These are phyloP conservation scores for Gymnopilus junonius DNA, from an alignment of 768 basidiomycete genomes.

Conservation along the genomic window DNA sequence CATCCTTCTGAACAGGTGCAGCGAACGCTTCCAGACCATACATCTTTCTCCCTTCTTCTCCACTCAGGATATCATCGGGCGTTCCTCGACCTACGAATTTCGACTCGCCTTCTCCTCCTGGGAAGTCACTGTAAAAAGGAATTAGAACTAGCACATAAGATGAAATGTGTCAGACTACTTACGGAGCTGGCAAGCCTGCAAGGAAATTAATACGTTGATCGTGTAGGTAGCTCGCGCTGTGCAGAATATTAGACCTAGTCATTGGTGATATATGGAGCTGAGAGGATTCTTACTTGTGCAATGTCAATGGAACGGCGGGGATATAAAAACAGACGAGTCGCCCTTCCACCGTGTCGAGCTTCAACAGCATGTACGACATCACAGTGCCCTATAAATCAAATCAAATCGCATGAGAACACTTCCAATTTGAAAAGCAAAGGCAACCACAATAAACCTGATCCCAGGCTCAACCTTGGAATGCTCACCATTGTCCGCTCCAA, in stretches of 20 bases:
- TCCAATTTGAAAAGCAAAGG: not conserved
- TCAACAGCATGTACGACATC: constrained; percentile 64
- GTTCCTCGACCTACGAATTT: constrained; percentile 43
- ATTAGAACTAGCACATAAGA: not conserved
- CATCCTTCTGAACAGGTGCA: not conserved
- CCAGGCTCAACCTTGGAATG: constrained; percentile 64
- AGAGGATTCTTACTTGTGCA: constrained; percentile 44
- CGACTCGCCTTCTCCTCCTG: constrained; percentile 55
- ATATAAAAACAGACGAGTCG: constrained; percentile 65
- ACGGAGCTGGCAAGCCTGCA: constrained; percentile 55
- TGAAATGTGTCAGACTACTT: constrained; percentile 17
- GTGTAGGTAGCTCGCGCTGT: constrained; percentile 52
- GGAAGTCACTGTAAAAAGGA: constrained; percentile 46
- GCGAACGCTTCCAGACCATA: constrained; percentile 48
- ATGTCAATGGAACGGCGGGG: constrained; percentile 54
- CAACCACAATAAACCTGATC: constrained; percentile 62
- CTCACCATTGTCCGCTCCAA: constrained; percentile 60
- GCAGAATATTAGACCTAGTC: not conserved
- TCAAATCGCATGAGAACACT: not conserved
- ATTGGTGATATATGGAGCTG: not conserved
- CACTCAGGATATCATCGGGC: constrained; percentile 33
- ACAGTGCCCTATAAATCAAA: constrained; percentile 46
- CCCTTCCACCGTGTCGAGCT: constrained; percentile 45
- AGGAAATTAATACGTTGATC: constrained; percentile 51
- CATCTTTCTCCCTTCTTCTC: constrained; percentile 38